Percentiles rank a stretch among this genome's conserved stretches.
These are phyloP conservation scores for Beta macrorhiza DNA, from an alignment of 179 eudicot genomes.

Conservation along the genomic window DNA sequence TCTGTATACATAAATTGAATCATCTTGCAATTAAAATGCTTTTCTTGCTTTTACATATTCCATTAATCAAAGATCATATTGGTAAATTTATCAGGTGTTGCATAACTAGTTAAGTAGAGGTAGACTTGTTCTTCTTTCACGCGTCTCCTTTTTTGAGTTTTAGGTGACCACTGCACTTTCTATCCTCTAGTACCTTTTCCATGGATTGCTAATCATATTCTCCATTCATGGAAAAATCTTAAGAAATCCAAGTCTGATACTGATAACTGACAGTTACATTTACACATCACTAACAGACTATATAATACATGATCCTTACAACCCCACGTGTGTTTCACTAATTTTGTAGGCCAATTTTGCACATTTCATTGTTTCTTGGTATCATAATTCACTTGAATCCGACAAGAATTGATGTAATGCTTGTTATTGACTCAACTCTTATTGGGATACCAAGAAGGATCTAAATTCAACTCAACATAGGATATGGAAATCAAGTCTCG, in stretches of 20 bases:
- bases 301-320: conserved; percentile 5
- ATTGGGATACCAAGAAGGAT: too few species aligned
- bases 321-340: conserved; percentile 14
- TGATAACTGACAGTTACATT: conserved; percentile 4
- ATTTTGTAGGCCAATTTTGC: neutral
- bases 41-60: neutral
- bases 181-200: neutral
- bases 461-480: neutral
- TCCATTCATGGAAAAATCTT: conserved; percentile 7
- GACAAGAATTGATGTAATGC: neutral
- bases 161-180: conserved; percentile 10
- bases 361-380: neutral
- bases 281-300: neutral
- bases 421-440: too few species aligned
- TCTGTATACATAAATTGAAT: neutral
- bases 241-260: neutral
- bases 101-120: too few species aligned
- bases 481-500: neutral
- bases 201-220: conserved; percentile 3
- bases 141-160: neutral
- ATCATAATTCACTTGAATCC: neutral
- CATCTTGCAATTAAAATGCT: neutral
- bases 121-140: neutral
- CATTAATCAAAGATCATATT: too few species aligned
- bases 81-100: too few species aligned